Evolutionary conservation across 2,329 filamentous ascomycete species (phyloP).

Genomic region (Penicillium italicum): DNA sequence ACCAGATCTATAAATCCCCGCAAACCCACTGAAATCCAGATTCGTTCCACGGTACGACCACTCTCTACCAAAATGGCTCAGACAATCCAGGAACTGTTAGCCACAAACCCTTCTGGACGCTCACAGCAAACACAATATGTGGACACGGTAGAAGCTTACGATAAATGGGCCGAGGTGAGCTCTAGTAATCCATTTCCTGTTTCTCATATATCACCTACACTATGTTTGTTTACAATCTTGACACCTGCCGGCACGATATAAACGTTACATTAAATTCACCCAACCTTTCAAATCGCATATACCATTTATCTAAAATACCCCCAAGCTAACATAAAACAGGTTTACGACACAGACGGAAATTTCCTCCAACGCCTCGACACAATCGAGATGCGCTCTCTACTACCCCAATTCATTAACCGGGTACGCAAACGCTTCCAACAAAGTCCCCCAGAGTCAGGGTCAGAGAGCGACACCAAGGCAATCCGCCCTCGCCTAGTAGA

Average conservation of each 20-base stretch:
- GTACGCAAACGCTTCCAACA: conserved; percentile 12
- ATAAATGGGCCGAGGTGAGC: conserved; percentile 38
- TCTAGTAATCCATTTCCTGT: neutral
- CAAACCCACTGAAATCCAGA: neutral
- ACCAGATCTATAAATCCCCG: neutral
- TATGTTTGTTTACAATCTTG: neutral
- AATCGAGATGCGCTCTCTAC: conserved; percentile 50
- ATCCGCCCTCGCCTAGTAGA: conserved; percentile 51
- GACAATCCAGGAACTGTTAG: conserved; percentile 23
- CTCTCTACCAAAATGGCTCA: conserved; percentile 10
- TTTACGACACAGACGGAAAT: conserved; percentile 65
- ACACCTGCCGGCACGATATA: neutral
- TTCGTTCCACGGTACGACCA: neutral
- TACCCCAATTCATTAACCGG: conserved; percentile 48
- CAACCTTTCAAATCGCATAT: too few species aligned
- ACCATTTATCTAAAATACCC: neutral
- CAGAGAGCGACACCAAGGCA: conserved; percentile 11
- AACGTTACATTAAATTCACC: too few species aligned
- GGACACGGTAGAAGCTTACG: conserved; percentile 37
- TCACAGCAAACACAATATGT: conserved; percentile 27
- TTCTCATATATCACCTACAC: neutral
- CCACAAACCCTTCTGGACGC: neutral
- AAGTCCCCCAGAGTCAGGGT: neutral
- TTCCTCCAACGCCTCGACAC: conserved; percentile 64
- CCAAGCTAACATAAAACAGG: conserved; percentile 19